Conservation (phyloP, 305 asterid species). For the Fraxinus baroniana region DNA sequence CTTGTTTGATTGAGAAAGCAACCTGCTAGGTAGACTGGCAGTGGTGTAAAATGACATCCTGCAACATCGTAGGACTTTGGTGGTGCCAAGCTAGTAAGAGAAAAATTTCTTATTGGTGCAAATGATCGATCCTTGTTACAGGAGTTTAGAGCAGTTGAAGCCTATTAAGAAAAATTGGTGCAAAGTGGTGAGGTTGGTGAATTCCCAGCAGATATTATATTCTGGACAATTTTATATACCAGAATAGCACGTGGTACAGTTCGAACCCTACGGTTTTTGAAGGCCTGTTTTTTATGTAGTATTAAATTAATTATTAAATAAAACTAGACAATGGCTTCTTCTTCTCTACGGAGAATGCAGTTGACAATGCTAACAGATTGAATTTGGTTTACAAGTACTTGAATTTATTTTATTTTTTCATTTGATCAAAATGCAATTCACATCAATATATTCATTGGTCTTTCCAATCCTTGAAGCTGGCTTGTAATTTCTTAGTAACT, state of each 20-base stretch:
- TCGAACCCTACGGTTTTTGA: neutral
- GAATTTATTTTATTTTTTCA: neutral
- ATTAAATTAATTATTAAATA: too few species aligned
- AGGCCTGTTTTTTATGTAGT: neutral
- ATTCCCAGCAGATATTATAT: neutral
- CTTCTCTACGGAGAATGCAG: neutral
- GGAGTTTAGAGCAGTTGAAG: neutral
- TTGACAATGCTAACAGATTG: neutral
- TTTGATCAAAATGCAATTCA: neutral
- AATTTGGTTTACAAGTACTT: neutral
- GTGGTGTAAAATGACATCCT: slow-evolving; percentile 7
- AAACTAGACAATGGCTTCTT: neutral
- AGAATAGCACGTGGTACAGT: neutral
- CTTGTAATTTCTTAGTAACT: neutral
- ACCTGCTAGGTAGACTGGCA: neutral
- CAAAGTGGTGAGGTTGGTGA: neutral
- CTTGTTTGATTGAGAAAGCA: neutral
- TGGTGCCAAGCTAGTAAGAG: slow-evolving; percentile 6
- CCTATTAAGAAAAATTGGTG: neutral
- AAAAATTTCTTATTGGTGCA: neutral
- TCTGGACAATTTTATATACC: neutral
- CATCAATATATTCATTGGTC: neutral
- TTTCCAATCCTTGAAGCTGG: neutral
- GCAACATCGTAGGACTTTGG: neutral
- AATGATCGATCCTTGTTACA: neutral